phyloP scores from a whole-genome alignment of 306 rosid species.

The Cicer arietinum region DNA sequence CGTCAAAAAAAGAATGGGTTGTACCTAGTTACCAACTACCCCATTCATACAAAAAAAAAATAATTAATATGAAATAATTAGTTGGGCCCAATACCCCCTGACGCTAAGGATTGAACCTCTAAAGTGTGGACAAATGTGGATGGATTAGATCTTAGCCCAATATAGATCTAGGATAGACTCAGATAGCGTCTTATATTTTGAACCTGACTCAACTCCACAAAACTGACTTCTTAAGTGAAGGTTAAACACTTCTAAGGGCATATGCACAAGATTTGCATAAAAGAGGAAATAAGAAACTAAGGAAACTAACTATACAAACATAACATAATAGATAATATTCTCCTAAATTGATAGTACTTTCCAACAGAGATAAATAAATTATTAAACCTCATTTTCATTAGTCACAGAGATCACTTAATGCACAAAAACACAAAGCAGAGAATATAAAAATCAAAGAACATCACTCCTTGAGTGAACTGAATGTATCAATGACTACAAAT shows the following conservation, averaged over 20 bases:
- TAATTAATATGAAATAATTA: too few species aligned
- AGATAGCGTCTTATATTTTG: not conserved
- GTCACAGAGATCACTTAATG: constrained; percentile 15
- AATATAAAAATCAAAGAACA: constrained; percentile 13
- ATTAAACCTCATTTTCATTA: constrained; percentile 16
- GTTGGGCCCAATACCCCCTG: not conserved
- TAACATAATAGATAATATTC: not conserved
- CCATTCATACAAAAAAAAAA: too few species aligned
- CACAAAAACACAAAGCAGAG: constrained; percentile 23
- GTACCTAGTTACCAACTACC: too few species aligned
- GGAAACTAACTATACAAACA: constrained; percentile 5
- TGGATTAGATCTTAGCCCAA: not conserved
- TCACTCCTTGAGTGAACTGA: constrained; percentile 2
- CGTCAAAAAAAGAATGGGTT: too few species aligned
- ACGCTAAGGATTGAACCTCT: not conserved
- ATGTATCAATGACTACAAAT: constrained; percentile 22
- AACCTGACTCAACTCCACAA: not conserved
- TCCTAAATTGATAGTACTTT: constrained; percentile 1
- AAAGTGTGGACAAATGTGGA: not conserved
- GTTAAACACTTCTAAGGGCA: not conserved
- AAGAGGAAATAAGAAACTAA: not conserved
- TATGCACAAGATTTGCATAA: not conserved
- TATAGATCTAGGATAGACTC: not conserved
- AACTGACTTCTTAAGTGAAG: not conserved
- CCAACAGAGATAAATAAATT: constrained; percentile 12